Evolutionary conservation across 345 rosid species (phyloP).

Genomic region (Sisymbrium altissimum): DNA sequence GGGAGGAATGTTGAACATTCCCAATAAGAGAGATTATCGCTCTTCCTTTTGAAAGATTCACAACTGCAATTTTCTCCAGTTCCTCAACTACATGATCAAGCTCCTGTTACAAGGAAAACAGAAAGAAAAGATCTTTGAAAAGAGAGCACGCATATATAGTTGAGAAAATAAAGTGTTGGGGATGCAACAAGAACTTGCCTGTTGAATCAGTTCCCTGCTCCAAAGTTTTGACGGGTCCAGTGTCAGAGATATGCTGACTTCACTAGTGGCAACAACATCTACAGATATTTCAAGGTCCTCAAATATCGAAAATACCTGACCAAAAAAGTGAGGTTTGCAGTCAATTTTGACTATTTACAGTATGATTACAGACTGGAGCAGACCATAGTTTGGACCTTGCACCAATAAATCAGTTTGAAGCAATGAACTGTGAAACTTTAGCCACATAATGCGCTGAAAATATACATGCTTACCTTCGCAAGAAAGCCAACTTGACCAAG

Average conservation of each 20-base stretch:
- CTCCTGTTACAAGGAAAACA: conserved; percentile 50
- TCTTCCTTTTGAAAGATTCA: conserved; percentile 78
- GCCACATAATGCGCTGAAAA: neutral
- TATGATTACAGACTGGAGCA: neutral
- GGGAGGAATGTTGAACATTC: conserved; percentile 84
- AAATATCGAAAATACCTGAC: conserved; percentile 88
- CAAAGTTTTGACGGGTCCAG: conserved; percentile 95
- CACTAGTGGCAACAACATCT: conserved; percentile 99
- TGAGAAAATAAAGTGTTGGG: neutral
- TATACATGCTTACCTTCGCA: conserved; percentile 60
- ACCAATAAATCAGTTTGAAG: neutral
- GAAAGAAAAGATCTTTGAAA: neutral
- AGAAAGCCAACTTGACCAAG: conserved; percentile 98
- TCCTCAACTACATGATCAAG: conserved; percentile 98
- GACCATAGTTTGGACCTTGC: neutral
- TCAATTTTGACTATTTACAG: neutral
- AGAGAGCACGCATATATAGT: neutral
- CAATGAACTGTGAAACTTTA: neutral
- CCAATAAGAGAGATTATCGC: conserved; percentile 95
- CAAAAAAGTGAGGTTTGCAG: conserved; percentile 4
- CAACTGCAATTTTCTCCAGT: conserved; percentile 92
- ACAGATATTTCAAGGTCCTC: conserved; percentile 96
- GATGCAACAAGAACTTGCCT: conserved; percentile 55
- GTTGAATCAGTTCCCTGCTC: conserved; percentile 97
- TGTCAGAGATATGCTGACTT: conserved; percentile 97